These are phyloP conservation scores for Euphorbia tirucalli DNA, from an alignment of 345 rosid species.

Conservation along the genomic window DNA sequence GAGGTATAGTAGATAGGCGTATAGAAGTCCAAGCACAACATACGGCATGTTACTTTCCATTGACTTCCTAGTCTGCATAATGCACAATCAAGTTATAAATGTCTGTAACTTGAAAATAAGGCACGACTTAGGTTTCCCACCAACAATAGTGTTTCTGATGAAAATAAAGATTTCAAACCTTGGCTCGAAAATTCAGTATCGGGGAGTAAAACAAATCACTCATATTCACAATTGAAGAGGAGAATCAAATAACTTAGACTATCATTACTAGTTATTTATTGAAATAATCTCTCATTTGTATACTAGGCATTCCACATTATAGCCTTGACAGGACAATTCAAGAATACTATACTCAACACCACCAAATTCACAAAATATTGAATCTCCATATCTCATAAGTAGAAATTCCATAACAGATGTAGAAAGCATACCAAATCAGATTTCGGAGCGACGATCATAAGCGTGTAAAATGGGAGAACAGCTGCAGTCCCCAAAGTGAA, in stretches of 20 bases:
- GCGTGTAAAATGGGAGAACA: constrained; percentile 87
- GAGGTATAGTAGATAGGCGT: constrained; percentile 68
- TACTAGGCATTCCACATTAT: no score
- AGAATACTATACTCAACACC: no score
- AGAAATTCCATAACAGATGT: no score
- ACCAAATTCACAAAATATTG: background rate
- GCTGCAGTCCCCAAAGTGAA: constrained; percentile 75
- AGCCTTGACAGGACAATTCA: no score
- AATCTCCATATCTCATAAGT: background rate
- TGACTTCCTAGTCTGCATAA: constrained; percentile 66
- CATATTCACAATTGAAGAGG: no score
- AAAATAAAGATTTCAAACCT: no score
- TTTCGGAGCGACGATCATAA: constrained; percentile 91
- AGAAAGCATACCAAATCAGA: constrained; percentile 54
- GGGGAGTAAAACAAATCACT: no score
- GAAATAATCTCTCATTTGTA: no score
- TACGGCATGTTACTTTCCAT: constrained; percentile 72
- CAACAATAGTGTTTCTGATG: no score
- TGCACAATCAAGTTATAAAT: background rate
- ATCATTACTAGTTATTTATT: no score
- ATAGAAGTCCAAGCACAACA: constrained; percentile 62
- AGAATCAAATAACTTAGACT: no score
- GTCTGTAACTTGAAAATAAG: background rate
- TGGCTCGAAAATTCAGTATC: background rate
- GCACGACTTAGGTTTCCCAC: no score